phyloP scores from a whole-genome alignment of 2,329 filamentous ascomycete genomes.

The Colletotrichum higginsianum region DNA sequence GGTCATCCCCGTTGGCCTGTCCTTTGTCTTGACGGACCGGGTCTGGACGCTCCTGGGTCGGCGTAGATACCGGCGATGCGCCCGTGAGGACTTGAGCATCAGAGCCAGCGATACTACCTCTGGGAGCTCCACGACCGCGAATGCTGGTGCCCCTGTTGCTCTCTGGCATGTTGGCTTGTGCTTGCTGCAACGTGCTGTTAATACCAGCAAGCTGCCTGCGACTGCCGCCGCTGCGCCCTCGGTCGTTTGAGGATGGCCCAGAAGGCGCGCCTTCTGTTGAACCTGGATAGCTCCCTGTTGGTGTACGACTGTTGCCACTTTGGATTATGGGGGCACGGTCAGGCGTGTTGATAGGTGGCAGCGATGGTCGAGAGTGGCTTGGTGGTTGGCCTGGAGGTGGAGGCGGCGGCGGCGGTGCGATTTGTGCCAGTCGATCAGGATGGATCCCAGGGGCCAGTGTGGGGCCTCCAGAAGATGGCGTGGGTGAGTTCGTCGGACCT shows the following conservation, averaged over 20 bases:
- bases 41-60: constrained; percentile 65
- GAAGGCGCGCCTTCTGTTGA: constrained; percentile 39
- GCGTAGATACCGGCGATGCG: constrained; percentile 65
- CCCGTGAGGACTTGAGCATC: constrained; percentile 71
- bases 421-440: constrained; percentile 66
- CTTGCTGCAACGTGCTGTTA: constrained; percentile 70
- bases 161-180: constrained; percentile 60
- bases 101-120: constrained; percentile 65
- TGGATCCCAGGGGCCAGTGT: constrained; percentile 58
- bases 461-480: constrained; percentile 45
- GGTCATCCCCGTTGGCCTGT: constrained; percentile 54
- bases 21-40: constrained; percentile 56
- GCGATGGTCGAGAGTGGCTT: constrained; percentile 50
- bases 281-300: constrained; percentile 32
- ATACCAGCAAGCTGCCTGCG: constrained; percentile 72
- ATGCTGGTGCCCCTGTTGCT: constrained; percentile 53
- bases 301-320: constrained; percentile 29
- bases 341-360: constrained; percentile 50
- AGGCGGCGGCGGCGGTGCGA: constrained; percentile 57
- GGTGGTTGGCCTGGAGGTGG: constrained; percentile 49
- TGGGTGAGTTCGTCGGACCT: constrained; percentile 36
- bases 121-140: constrained; percentile 53
- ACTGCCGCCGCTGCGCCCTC: constrained; percentile 54
- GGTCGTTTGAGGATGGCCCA: constrained; percentile 50
- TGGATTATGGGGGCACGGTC: constrained; percentile 46